A percentile compares a stretch with the other conserved stretches of the same genome.
Conservation (phyloP, 441 rosid species). For the Pelargonium citronellum region DNA sequence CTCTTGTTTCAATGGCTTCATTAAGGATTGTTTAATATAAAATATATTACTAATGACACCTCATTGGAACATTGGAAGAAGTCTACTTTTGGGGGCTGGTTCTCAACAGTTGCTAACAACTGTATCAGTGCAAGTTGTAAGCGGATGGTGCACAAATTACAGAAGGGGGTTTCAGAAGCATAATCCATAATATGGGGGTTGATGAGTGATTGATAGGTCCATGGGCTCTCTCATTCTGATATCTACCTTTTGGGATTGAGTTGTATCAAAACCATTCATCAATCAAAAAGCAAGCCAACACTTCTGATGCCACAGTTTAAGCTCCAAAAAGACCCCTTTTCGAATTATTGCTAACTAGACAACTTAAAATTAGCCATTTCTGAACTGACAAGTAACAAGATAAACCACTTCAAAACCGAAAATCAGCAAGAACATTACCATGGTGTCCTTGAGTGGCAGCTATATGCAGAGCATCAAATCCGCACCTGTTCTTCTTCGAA, state of each 20-base stretch:
- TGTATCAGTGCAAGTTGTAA: too few relatives aligned
- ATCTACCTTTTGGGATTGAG: neutral
- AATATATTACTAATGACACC: neutral
- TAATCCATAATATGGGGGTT: too few relatives aligned
- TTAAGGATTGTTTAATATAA: neutral
- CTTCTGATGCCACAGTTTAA: neutral
- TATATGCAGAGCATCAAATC: conserved; percentile 71
- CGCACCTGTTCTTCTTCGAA: conserved; percentile 62
- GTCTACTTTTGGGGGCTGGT: neutral
- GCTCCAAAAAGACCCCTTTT: neutral
- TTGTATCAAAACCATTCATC: neutral
- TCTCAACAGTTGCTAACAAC: neutral
- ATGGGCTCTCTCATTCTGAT: neutral
- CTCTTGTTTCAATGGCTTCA: neutral
- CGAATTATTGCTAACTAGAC: neutral
- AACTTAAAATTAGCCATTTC: neutral
- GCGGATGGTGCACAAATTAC: neutral
- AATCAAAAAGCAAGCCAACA: neutral
- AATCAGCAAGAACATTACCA: conserved; percentile 41
- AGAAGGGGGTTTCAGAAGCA: neutral
- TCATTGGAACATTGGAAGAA: neutral
- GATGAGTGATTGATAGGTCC: neutral
- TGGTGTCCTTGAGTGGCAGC: conserved; percentile 84
- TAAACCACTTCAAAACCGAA: conserved; percentile 5
- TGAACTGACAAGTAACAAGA: neutral